Percentiles rank a stretch among this genome's conserved stretches.
These are phyloP conservation scores for Pseudogymnoascus sp. DNA, from an alignment of 2,329 filamentous ascomycete species.

Conservation along the genomic window DNA sequence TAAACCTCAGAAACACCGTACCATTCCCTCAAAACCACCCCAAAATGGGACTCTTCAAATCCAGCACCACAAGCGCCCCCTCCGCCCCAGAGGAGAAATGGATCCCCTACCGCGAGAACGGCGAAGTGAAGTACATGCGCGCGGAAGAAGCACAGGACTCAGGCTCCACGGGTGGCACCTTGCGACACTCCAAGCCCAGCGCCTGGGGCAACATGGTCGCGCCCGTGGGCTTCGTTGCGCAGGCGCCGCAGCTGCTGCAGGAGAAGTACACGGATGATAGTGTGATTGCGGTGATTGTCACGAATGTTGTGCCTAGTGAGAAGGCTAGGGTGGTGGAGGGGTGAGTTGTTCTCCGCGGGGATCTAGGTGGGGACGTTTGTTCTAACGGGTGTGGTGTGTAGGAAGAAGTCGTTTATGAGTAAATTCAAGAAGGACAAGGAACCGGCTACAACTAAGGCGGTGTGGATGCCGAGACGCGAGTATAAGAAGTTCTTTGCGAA, in stretches of 20 bases:
- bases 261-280: conserved; percentile 25
- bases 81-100: background rate
- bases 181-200: conserved; percentile 15
- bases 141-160: conserved; percentile 16
- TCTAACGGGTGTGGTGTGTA: background rate
- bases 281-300: conserved; percentile 25
- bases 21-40: background rate
- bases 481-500: conserved; percentile 26
- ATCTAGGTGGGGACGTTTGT: background rate
- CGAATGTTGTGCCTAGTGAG: conserved; percentile 15
- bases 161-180: conserved; percentile 21
- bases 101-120: background rate
- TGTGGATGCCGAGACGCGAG: conserved; percentile 27
- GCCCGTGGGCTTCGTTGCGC: conserved; percentile 17
- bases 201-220: conserved; percentile 12
- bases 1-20: background rate
- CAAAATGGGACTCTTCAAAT: background rate
- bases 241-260: conserved; percentile 19
- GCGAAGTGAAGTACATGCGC: background rate
- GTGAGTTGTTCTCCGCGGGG: background rate
- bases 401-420: conserved; percentile 11
- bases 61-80: background rate
- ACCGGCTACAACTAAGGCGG: conserved; percentile 19
- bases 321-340: background rate
- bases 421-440: conserved; percentile 11